Conservation (phyloP, 2,329 filamentous ascomycete genomes). For the Xylaria polymorpha region DNA sequence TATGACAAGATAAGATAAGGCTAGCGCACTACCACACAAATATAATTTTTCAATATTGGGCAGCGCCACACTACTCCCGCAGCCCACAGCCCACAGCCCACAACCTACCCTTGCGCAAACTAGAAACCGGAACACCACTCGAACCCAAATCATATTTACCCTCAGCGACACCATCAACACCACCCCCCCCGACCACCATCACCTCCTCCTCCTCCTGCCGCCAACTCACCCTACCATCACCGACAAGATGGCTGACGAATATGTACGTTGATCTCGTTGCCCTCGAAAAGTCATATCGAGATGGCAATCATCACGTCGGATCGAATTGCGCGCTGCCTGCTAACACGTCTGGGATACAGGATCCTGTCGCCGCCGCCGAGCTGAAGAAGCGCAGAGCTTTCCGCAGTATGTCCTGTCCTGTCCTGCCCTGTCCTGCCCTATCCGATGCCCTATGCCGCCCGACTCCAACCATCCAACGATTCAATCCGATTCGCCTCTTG, state of each 20-base stretch:
- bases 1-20: slow-evolving; percentile 8
- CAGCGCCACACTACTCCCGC: slow-evolving; percentile 33
- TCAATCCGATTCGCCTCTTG: slow-evolving; percentile 6
- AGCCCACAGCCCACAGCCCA: slow-evolving; percentile 12
- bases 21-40: slow-evolving; percentile 26
- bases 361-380: slow-evolving; percentile 98
- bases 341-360: slow-evolving; percentile 62
- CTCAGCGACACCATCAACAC: slow-evolving; percentile 20
- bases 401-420: slow-evolving; percentile 37
- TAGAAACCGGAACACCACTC: not conserved
- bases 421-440: too few species aligned
- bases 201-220: slow-evolving; percentile 11
- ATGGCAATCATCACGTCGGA: not conserved
- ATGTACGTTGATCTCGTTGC: slow-evolving; percentile 27
- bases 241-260: slow-evolving; percentile 41
- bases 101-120: slow-evolving; percentile 23
- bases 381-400: slow-evolving; percentile 81
- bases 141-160: not conserved
- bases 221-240: slow-evolving; percentile 24
- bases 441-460: not conserved
- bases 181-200: slow-evolving; percentile 11
- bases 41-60: slow-evolving; percentile 38
- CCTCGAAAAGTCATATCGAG: not conserved
- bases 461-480: not conserved
- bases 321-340: slow-evolving; percentile 5